These are phyloP conservation scores for Fusarium sp. DNA, from an alignment of 2,329 filamentous ascomycete genomes.

Conservation along the genomic window DNA sequence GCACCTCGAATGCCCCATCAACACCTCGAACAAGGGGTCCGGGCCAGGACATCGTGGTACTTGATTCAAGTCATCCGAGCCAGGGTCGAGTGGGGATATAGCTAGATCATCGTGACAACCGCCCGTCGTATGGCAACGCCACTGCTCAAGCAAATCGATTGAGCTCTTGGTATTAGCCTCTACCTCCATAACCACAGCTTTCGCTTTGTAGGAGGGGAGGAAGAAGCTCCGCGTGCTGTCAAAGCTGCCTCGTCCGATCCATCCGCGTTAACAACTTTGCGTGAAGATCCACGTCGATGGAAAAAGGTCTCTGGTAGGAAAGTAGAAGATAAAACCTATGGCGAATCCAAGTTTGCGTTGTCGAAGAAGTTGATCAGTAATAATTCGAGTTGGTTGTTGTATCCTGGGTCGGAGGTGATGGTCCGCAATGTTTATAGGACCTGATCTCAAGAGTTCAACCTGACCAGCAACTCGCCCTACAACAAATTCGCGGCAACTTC, in stretches of 20 bases:
- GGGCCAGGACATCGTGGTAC: slow-evolving; percentile 41
- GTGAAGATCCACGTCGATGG: slow-evolving; percentile 7
- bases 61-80: slow-evolving; percentile 32
- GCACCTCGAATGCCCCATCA: slow-evolving; percentile 31
- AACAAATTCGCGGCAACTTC: background rate
- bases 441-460: background rate
- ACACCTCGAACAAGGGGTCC: slow-evolving; percentile 38
- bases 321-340: background rate
- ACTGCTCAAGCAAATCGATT: slow-evolving; percentile 42
- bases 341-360: background rate
- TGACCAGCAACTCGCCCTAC: slow-evolving; percentile 2
- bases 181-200: slow-evolving; percentile 46
- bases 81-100: slow-evolving; percentile 34
- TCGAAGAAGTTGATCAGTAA: background rate
- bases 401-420: background rate
- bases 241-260: slow-evolving; percentile 38
- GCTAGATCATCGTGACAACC: slow-evolving; percentile 42
- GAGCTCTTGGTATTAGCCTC: slow-evolving; percentile 43
- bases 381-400: slow-evolving; percentile 29
- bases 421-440: slow-evolving; percentile 16
- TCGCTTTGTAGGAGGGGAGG: slow-evolving; percentile 37
- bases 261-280: slow-evolving; percentile 35
- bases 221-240: slow-evolving; percentile 38
- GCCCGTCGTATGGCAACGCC: slow-evolving; percentile 35
- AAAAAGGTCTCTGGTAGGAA: background rate